A percentile compares a stretch with the other conserved stretches of the same genome.
Conservation (phyloP, 2,329 filamentous ascomycete species). For the Trichoderma guizhouense region DNA sequence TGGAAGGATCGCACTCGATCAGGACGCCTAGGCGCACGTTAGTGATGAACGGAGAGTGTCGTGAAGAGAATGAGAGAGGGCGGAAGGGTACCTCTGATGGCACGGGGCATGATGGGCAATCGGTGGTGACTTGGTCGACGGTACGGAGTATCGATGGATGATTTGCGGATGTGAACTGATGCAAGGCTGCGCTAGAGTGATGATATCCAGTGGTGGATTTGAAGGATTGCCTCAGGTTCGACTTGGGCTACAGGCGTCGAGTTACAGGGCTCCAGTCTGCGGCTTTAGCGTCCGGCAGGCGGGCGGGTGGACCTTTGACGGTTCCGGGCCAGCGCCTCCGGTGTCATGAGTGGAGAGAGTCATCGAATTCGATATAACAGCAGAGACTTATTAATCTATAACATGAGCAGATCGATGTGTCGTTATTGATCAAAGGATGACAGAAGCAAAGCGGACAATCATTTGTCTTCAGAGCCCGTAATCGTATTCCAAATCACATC, state of each 20-base stretch:
- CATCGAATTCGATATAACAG: neutral
- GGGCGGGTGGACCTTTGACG: neutral
- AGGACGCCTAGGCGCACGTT: conserved; percentile 55
- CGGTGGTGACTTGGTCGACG: neutral
- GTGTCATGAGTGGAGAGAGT: neutral
- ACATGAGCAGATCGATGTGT: neutral
- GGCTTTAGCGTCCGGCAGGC: conserved; percentile 2
- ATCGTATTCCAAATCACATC: neutral
- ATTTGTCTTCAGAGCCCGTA: neutral
- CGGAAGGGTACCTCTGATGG: conserved; percentile 46
- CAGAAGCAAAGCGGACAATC: neutral
- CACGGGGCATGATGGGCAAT: conserved; percentile 50
- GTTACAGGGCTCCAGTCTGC: neutral
- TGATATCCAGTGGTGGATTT: neutral
- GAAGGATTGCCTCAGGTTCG: neutral
- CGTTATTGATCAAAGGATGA: neutral
- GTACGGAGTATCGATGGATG: neutral
- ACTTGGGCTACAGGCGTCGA: neutral
- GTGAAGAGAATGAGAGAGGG: neutral
- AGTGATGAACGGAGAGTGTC: neutral
- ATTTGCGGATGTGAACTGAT: neutral
- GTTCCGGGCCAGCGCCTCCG: neutral
- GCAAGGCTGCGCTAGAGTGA: neutral
- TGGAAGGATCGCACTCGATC: conserved; percentile 79
- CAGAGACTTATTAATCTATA: neutral